These are phyloP conservation scores for Phytophthora cajani DNA, from an alignment of 352 stramenopile species.

Conservation along the genomic window DNA sequence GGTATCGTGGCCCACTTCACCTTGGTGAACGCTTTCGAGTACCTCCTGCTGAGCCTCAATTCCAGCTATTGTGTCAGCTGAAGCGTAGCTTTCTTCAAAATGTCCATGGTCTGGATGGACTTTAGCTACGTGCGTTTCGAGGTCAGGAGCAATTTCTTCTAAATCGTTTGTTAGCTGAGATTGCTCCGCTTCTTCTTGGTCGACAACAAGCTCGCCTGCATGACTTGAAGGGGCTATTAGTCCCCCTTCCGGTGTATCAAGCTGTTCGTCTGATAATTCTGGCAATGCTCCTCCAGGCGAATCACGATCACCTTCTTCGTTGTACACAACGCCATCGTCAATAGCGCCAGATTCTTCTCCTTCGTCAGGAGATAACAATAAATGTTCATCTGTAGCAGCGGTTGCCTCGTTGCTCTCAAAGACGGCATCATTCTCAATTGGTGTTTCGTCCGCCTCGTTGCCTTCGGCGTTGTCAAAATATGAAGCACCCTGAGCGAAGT, in stretches of 20 bases:
- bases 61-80: not conserved
- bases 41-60: not conserved
- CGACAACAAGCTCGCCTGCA: not conserved
- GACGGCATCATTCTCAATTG: not conserved
- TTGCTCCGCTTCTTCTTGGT: constrained; percentile 3
- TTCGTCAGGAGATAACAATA: not conserved
- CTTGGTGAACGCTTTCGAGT: constrained; percentile 1
- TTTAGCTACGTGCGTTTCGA: constrained; percentile 5
- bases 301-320: not conserved
- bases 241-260: not conserved
- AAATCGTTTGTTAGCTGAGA: not conserved
- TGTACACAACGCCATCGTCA: not conserved
- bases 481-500: not conserved
- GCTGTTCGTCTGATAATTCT: not conserved
- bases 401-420: not conserved
- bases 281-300: not conserved
- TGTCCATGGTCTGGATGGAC: not conserved
- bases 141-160: not conserved
- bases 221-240: not conserved
- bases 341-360: not conserved
- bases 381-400: not conserved
- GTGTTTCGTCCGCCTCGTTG: not conserved
- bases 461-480: constrained; percentile 1
- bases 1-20: not conserved
- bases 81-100: not conserved